Evolutionary conservation across 306 rosid genomes (phyloP), one percentile per base, ranked within the genome.

Genomic region (Cucumis melo): DNA sequence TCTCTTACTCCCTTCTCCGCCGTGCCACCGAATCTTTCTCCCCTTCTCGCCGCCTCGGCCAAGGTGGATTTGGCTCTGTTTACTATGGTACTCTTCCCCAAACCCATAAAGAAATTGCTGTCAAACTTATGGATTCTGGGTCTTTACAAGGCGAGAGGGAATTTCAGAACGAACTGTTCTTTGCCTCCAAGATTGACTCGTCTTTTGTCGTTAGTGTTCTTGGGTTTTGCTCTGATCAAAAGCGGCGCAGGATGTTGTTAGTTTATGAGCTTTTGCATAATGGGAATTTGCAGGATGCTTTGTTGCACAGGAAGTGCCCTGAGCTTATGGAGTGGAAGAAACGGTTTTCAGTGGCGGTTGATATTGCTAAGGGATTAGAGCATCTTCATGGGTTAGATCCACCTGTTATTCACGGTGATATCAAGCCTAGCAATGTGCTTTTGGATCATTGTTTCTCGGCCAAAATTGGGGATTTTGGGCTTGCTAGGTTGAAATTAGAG

Each of bases 51-150:
- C 92, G 89, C 19, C 88, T 95, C 21, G 99, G 99, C 46, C 90
- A 89, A 0, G 99, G 99, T 2, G 99, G 98, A 12, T 95, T 86
- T 54, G 99, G 99, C n/a, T 85, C 96, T 19, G 99, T 95, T 10
- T 95, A 77, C 80, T 77, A 86, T 27, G 99, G 96, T 2, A 71
- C 60, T 1, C 84, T 89, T 2, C 93, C 88, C 0, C 46, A 85
- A 11, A 79, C 82, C 77, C 80, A 77, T 0, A 73, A 78, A 0
- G 87, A 88, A 32, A 62, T 95, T 66, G 99, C 99, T 10, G 98
- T 95, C 56, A 95, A 95, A 83, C 85, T 87, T 58, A 89, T 95
- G 97, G 93, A 92, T 82, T 86, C 96, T 10, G 81, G 93, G 0
- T 92, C 96, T 14, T 84, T 84, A 5, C 98, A 94, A 78, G 92